Evolutionary conservation across 108 stramenopile species (phyloP), one percentile per base, ranked within the genome.

Genomic region (Cylindrotheca fusiformis): DNA sequence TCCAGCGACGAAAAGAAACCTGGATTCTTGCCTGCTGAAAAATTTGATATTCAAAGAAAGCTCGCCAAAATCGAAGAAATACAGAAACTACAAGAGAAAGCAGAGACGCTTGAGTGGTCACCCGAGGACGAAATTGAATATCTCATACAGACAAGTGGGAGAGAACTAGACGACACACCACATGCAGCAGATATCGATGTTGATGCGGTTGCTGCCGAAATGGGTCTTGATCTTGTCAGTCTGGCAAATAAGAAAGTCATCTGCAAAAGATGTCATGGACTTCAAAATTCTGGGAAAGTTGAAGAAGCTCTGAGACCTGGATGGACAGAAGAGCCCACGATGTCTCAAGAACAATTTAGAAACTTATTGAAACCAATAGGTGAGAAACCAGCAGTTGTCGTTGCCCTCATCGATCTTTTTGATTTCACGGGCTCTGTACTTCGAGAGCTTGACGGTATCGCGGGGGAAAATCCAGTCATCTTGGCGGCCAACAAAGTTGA

Each of bases 391-490:
- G 88, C 88, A 25, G 88, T 90, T 27, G 81, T 95, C 54, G 69
- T 91, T 68, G 90, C 94, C 23, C 55, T 95, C 14, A 80, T 95
- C 4, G 94, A 95, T 60, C 62, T 95, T 41, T 95, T 95, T 73
- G 94, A 95, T 68, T 95, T 95, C 69, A 79, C 75, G 31, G 94
- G 90, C 48, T 91, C 94, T 44, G 87, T 92, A 1, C 60, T 95
- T 14, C 87, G 88, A 10, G 88, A 92, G 61, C 68, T 95, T 21
- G 90, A 95, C 78, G 80, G 72, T 19, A 89, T 95, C 53, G 90
- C 90, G 19, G 88, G 90, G n/a, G 89, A 90, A n/a, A 90, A 91
- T 69, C 88, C 88, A 28, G 94, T 95, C 21, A 91, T 95, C 55
- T 61, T 95, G 29, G 94, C 87, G 2, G 94, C 90, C 29, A 95